phyloP scores from a whole-genome alignment of 108 stramenopile genomes.

The Mediolabrus comicus region DNA sequence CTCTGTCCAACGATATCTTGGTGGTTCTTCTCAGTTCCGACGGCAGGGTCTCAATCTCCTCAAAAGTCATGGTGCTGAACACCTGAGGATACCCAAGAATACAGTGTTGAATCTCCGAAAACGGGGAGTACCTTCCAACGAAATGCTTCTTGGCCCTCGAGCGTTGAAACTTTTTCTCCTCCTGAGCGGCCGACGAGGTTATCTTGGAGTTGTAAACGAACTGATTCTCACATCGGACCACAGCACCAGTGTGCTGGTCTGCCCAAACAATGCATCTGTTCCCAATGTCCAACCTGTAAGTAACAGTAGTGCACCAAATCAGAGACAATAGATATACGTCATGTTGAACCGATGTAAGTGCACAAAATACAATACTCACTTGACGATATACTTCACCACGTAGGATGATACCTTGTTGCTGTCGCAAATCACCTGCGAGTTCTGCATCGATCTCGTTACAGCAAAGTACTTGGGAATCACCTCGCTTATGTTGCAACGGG shows the following conservation, averaged over 20 bases:
- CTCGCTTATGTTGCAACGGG: slow-evolving; percentile 1
- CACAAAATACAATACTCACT: not conserved
- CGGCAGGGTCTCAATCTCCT: not conserved
- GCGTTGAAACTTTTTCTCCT: not conserved
- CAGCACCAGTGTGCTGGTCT: not conserved
- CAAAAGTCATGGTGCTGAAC: slow-evolving; percentile 6
- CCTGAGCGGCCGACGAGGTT: not conserved
- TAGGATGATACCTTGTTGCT: slow-evolving; percentile 3
- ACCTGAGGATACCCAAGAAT: slow-evolving; percentile 11
- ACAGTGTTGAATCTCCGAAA: slow-evolving; percentile 1
- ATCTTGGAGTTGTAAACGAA: slow-evolving; percentile 19
- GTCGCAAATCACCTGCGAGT: not conserved
- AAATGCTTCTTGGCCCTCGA: not conserved
- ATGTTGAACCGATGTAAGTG: too few species aligned
- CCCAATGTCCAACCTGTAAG: not conserved
- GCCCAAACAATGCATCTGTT: not conserved
- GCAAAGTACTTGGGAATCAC: not conserved
- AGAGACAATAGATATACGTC: too few species aligned
- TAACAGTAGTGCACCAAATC: too few species aligned
- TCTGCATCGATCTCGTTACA: slow-evolving; percentile 4
- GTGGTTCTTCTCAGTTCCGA: not conserved
- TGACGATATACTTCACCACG: slow-evolving; percentile 10
- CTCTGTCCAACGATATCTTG: not conserved
- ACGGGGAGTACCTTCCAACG: not conserved
- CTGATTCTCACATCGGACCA: not conserved